Conservation (phyloP, 2,329 filamentous ascomycete species). For the Aureobasidium melanogenum region DNA sequence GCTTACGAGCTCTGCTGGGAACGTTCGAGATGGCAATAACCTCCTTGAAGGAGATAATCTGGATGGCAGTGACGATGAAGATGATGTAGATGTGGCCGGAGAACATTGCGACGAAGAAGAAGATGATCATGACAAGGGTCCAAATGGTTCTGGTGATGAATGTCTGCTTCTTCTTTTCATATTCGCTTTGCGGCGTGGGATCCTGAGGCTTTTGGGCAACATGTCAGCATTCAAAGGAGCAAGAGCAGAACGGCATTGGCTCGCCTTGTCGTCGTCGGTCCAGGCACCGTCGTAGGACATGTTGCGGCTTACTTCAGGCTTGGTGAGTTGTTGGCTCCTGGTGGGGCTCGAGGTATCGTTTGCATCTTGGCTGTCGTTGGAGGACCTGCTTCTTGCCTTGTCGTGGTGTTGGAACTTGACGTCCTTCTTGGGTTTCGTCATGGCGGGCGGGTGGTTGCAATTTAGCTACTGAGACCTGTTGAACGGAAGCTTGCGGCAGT, state of each 20-base stretch:
- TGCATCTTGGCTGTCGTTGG: constrained; percentile 49
- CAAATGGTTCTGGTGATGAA: constrained; percentile 96
- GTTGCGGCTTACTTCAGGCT: constrained; percentile 14
- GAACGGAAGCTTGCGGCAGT: background rate
- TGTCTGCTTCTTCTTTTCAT: constrained; percentile 97
- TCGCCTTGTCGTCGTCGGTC: constrained; percentile 16
- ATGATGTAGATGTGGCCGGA: constrained; percentile 97
- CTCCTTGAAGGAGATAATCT: constrained; percentile 98
- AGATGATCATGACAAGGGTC: constrained; percentile 94
- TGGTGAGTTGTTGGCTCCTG: constrained; percentile 29
- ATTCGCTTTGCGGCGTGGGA: constrained; percentile 52
- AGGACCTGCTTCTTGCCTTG: constrained; percentile 47
- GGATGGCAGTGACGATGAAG: constrained; percentile 80
- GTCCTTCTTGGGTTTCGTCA: constrained; percentile 48
- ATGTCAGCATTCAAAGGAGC: background rate
- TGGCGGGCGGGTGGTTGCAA: constrained; percentile 17
- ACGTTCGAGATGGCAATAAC: constrained; percentile 97
- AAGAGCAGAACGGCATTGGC: background rate
- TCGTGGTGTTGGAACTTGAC: constrained; percentile 54
- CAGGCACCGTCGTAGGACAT: constrained; percentile 14
- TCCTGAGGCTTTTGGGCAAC: constrained; percentile 1
- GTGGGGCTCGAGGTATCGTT: constrained; percentile 46
- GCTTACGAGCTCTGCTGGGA: constrained; percentile 78
- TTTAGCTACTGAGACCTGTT: background rate
- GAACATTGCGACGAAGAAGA: constrained; percentile 88